Base-by-base conservation (phyloP, 495 filamentous ascomycete genomes). In the Massariosphaeria phaeospora region DNA sequence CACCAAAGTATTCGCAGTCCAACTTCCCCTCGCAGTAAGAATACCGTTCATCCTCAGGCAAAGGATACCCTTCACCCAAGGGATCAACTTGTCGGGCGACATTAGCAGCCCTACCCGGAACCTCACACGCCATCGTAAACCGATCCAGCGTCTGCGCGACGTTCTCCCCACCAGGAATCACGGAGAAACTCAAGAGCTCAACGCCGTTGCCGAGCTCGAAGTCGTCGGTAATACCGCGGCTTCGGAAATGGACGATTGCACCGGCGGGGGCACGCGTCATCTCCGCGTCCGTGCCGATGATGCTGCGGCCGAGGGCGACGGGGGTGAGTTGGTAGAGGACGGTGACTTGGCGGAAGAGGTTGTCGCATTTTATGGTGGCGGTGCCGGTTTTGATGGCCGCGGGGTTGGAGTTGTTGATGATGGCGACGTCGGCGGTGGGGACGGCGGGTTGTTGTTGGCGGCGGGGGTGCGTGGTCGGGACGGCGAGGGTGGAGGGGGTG, bases 321-420 rank as follows among this genome's bases (percentile, higher is more conserved):
- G 44, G 35, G 3, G 25, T 26, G 24, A 44, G 13, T 4, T 43
- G 23, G 9, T 52, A n/a, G n/a, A n/a, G 49, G 17, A 30, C 40
- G 49, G n/a, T 33, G 27, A 39, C 20, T 5, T 36, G 38, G 24
- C 27, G 21, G 39, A 52, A 33, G 5, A 15, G 23, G 38, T 39
- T 39, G 26, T 18, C 26, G 38, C 13, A 13, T 36, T 42, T 39
- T 27, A 52, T 25, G 12, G 38, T 8, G 17, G 49, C 33, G 24
- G 27, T 29, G 17, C 15, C 26, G n/a, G n/a, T n/a, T n/a, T n/a
- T n/a, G 38, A 52, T 43, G 49, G 44, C 38, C 3, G n/a, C 26
- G 11, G 11, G 25, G 12, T 43, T 31, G 12, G 24, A 17, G 49
- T 20, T n/a, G 24, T 15, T 39, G 29, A 18, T 38, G 34, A 36